Conservation (phyloP, 2,329 filamentous ascomycete species). For the Bipolaris victoriae region DNA sequence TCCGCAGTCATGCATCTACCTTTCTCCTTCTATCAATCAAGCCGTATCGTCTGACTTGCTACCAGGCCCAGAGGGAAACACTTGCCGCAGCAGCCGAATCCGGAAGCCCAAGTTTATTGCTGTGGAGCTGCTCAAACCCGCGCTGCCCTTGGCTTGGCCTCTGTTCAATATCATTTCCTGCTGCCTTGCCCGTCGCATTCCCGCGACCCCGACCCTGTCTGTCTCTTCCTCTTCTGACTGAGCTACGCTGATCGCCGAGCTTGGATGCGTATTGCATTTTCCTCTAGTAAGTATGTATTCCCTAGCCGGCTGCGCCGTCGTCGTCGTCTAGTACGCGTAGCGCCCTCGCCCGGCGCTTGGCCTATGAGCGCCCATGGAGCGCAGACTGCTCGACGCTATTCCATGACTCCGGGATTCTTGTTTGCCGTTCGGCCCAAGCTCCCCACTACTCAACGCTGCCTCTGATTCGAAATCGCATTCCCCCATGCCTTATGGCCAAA, state of each 20-base stretch:
- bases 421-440: constrained; percentile 25
- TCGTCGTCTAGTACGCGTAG: constrained; percentile 17
- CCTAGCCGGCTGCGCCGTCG: constrained; percentile 9
- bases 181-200: constrained; percentile 27
- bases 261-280: constrained; percentile 30
- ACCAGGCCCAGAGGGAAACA: constrained; percentile 19
- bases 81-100: constrained; percentile 48
- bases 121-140: constrained; percentile 25
- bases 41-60: constrained; percentile 45
- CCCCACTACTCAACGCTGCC: constrained; percentile 23
- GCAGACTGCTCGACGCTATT: constrained; percentile 19
- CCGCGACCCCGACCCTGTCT: constrained; percentile 22
- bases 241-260: constrained; percentile 34
- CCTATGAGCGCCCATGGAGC: constrained; percentile 18
- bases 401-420: constrained; percentile 34
- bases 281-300: constrained; percentile 16
- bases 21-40: constrained; percentile 32
- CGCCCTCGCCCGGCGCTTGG: constrained; percentile 13
- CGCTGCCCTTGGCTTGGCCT: not conserved
- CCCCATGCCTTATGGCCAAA: constrained; percentile 25
- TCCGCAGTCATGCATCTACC: constrained; percentile 46
- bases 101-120: constrained; percentile 37
- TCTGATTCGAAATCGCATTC: constrained; percentile 14
- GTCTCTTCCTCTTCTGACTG: constrained; percentile 9
- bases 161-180: not conserved